Evolutionary conservation across 1,284 basidiomycete species (phyloP).

Genomic region (Microbotryum saponariae): DNA sequence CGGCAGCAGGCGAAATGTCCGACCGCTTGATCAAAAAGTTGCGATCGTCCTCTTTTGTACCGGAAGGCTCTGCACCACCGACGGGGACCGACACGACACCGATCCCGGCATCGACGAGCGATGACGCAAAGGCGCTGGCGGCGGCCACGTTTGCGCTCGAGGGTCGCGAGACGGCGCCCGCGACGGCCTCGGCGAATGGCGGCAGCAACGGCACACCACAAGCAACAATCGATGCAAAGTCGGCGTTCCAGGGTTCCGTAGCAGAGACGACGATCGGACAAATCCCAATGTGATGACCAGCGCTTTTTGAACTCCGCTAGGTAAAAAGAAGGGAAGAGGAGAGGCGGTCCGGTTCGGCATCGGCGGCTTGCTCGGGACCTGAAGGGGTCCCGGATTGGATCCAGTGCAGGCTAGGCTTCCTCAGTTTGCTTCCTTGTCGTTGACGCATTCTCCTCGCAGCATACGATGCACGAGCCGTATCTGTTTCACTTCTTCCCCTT

Average conservation of each 20-base stretch:
- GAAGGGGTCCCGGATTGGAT: no score
- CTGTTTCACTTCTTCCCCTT: background rate
- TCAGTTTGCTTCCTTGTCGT: no score
- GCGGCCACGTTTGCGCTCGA: conserved; percentile 1
- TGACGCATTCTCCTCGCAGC: no score
- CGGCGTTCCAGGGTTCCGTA: no score
- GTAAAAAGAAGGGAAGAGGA: no score
- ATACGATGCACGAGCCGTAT: conserved; percentile 21
- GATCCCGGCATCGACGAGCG: background rate
- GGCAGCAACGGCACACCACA: background rate
- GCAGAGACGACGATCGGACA: no score
- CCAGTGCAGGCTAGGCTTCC: no score
- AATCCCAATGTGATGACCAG: no score
- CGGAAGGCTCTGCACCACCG: conserved; percentile 17
- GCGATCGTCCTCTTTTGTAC: conserved; percentile 29
- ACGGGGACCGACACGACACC: conserved; percentile 2
- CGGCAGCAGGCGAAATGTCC: conserved; percentile 2
- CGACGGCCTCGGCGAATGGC: background rate
- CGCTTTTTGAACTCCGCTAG: no score
- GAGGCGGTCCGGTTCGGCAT: no score
- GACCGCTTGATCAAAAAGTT: conserved; percentile 30
- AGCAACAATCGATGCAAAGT: no score
- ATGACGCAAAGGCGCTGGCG: background rate
- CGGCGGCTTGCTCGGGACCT: no score
- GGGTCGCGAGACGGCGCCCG: background rate